Evolutionary conservation across 768 basidiomycete genomes (phyloP), one percentile per base, ranked within the genome.

Genomic region (Crassisporium funariophilum): DNA sequence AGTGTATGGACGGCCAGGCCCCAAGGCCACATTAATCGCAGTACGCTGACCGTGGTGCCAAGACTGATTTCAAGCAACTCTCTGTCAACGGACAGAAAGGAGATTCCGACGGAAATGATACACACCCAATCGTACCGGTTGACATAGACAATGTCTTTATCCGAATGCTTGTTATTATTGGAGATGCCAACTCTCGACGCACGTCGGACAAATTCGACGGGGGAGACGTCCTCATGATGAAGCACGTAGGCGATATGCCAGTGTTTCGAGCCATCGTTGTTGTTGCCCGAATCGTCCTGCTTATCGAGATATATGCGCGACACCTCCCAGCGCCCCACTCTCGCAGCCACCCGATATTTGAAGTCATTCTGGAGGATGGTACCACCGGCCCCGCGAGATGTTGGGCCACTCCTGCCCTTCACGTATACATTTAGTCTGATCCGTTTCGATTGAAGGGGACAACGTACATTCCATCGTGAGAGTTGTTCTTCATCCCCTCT

Each of bases 71-170:
- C 12, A 7, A n/a, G 11, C 23, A n/a, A 27, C 8, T 29, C 27
- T 7, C 13, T 29, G 13, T 29, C 27, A 7, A 29, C 27, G 7
- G 7, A 29, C 7, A 29, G 7, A 7, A 29, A 29, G 13, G 13
- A 7, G 27, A 29, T 13, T 29, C 27, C 27, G n/a, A n/a, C n/a
- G n/a, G n/a, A 41, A 41, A 2, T 13, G 3, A 6, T 9, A 17
- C 41, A 17, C 17, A 43, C 41, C 41, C 41, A 43, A 20, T 43
- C 41, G 24, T 43, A 43, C 5, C 41, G 41, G 31, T 43, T 43
- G 20, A 43, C 29, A 21, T 43, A 43, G 17, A 43, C 41, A 13
- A 43, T 43, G 1, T 15, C 17, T 31, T 43, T 33, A 21, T 43
- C 41, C 4, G 21, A 8, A 12, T 10, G 27, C 17, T 41, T 41